Conservation (phyloP, 371 early-diverging fungal species). For the Mucor circinelloides region DNA sequence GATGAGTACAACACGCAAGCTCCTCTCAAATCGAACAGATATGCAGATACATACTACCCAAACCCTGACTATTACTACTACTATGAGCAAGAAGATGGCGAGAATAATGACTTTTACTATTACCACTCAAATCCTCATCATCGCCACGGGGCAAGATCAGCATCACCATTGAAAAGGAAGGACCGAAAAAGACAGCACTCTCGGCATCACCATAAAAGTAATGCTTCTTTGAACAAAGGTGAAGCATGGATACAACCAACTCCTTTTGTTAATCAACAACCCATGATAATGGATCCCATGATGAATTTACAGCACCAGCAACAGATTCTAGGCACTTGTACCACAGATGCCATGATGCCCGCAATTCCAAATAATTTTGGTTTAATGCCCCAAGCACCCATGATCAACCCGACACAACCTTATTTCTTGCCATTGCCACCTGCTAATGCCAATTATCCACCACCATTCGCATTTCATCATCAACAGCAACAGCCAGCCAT, state of each 20-base stretch:
- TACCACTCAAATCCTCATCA: background rate
- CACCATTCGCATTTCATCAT: background rate
- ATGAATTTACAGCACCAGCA: constrained; percentile 5
- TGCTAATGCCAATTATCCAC: background rate
- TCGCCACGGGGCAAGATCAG: background rate
- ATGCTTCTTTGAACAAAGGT: background rate
- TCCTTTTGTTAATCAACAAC: background rate
- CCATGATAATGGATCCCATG: constrained; percentile 5
- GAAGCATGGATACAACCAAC: background rate
- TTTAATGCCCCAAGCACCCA: constrained; percentile 4
- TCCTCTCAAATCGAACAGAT: background rate
- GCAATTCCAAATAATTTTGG: background rate
- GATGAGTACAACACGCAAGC: background rate
- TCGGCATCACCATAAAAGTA: constrained; percentile 2
- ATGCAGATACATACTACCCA: background rate
- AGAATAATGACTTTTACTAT: background rate
- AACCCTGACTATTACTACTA: background rate
- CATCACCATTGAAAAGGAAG: background rate
- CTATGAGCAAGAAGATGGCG: background rate
- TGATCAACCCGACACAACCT: constrained; percentile 6
- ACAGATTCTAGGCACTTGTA: constrained; percentile 13
- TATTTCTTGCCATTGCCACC: background rate
- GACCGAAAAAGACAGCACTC: background rate
- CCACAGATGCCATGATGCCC: constrained; percentile 1
- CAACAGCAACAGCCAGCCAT: constrained; percentile 1